phyloP scores from a whole-genome alignment of 805 yeast genomes.

The Yamadazyma kitorensis region DNA sequence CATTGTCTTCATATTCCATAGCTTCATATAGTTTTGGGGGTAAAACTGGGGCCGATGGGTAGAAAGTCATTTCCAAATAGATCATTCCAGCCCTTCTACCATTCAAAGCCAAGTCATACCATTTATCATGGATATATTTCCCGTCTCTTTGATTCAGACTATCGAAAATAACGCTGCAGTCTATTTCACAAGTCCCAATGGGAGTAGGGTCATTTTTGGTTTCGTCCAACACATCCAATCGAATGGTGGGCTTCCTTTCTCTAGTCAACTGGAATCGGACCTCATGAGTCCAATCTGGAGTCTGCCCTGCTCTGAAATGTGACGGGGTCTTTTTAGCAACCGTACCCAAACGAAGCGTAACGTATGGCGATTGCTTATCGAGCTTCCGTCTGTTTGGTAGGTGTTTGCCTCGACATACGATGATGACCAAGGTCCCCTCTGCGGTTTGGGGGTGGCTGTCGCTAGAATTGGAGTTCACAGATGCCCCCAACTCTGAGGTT shows the following conservation, averaged over 20 bases:
- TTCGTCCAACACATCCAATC: slow-evolving; percentile 79
- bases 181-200: slow-evolving; percentile 78
- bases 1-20: slow-evolving; percentile 6
- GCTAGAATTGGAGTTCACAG: neutral
- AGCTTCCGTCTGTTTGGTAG: slow-evolving; percentile 81
- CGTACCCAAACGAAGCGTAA: slow-evolving; percentile 77
- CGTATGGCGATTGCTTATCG: slow-evolving; percentile 93
- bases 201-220: slow-evolving; percentile 82
- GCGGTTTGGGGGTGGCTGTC: slow-evolving; percentile 31
- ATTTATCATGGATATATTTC: slow-evolving; percentile 75
- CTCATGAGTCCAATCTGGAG: slow-evolving; percentile 84
- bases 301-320: slow-evolving; percentile 87
- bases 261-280: slow-evolving; percentile 64
- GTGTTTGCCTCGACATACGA: slow-evolving; percentile 78
- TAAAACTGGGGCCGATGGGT: slow-evolving; percentile 52
- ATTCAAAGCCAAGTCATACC: slow-evolving; percentile 72
- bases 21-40: slow-evolving; percentile 33
- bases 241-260: slow-evolving; percentile 60
- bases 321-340: slow-evolving; percentile 77
- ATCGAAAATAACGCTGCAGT: slow-evolving; percentile 67
- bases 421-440: slow-evolving; percentile 62
- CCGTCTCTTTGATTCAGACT: slow-evolving; percentile 49
- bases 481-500: neutral
- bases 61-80: slow-evolving; percentile 88
- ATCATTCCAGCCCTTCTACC: slow-evolving; percentile 83